These are phyloP conservation scores for Gypsophila paniculata DNA, from an alignment of 179 eudicot genomes.

Conservation along the genomic window DNA sequence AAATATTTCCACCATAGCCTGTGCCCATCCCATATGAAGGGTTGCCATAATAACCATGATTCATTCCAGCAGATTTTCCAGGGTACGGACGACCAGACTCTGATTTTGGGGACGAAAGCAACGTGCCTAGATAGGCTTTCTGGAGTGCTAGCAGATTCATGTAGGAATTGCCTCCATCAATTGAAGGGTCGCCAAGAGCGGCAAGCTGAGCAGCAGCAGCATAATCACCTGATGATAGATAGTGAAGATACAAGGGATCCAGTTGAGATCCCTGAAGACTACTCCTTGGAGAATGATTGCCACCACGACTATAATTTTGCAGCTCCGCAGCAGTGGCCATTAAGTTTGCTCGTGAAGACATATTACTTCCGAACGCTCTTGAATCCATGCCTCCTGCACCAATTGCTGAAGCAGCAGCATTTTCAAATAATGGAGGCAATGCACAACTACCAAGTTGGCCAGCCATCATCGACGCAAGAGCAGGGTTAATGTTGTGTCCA, in stretches of 20 bases:
- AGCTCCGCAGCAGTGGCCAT: conserved; percentile 43
- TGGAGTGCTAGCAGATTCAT: conserved; percentile 60
- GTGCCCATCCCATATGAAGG: conserved; percentile 51
- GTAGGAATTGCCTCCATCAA: conserved; percentile 42
- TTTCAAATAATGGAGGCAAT: conserved; percentile 40
- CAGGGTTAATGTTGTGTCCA: conserved; percentile 65
- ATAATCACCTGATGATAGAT: conserved; percentile 38
- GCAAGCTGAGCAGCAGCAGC: conserved; percentile 44
- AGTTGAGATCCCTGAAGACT: conserved; percentile 31
- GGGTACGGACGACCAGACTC: conserved; percentile 51
- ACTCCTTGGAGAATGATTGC: conserved; percentile 31
- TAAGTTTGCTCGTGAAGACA: conserved; percentile 35
- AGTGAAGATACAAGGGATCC: conserved; percentile 42
- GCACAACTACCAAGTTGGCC: conserved; percentile 56
- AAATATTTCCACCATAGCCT: conserved; percentile 73
- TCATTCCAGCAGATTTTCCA: conserved; percentile 52
- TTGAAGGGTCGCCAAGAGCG: conserved; percentile 38
- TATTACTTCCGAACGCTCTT: conserved; percentile 34
- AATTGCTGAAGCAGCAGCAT: conserved; percentile 46
- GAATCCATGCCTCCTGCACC: conserved; percentile 42
- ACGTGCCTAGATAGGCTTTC: conserved; percentile 60
- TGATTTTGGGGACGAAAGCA: conserved; percentile 58
- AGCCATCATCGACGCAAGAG: conserved; percentile 62
- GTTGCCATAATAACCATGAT: conserved; percentile 64
- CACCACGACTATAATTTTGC: conserved; percentile 30